Evolutionary conservation across 129 eudicot species (phyloP), one percentile per base, ranked within the genome.

Genomic region (Arctium lappa): DNA sequence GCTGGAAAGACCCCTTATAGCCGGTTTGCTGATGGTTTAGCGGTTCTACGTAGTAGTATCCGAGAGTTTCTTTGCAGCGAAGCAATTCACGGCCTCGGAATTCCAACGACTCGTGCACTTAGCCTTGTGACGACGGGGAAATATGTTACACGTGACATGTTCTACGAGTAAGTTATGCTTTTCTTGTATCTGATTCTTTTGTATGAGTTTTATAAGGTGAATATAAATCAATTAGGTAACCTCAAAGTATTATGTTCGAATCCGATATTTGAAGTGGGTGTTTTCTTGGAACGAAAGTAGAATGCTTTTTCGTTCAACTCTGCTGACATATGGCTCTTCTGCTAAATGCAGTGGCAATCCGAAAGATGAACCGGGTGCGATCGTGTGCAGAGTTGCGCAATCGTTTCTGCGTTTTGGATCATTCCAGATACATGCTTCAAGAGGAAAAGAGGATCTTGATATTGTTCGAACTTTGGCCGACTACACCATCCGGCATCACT

Each of bases 331-430:
- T 30, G 16, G 18, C 0, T 73, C 8, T 1, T 56, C 22, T 80
- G 48, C 38, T 65, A 85, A 76, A 53, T 85, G 91, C 98, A 95
- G 99, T 81, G 99, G 99, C 33, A 95, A 95, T 87, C 91, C 99
- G 77, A 95, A 93, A 92, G 99, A 95, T 13, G 99, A 95, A 85
- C 98, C 99, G 72, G 99, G 99, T 91, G 99, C 99, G 65, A 76
- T 93, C 66, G 97, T 95, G 34, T 95, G 99, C 87, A 89, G 99
- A 95, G 99, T 93, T 80, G 94, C 99, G 72, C 98, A 81, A 72
- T 95, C 99, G 66, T 95, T 95, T 91, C 68, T 95, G 38, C 98
- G 99, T 16, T 95, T 95, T 81, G 99, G 99, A 40, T 93, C 99
- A 18, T 95, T 79, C 89, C 97, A 95, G 77, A 65, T 95, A 82